phyloP scores from a whole-genome alignment of 192 early-diverging fungal genomes.

The Coemansia sp. region DNA sequence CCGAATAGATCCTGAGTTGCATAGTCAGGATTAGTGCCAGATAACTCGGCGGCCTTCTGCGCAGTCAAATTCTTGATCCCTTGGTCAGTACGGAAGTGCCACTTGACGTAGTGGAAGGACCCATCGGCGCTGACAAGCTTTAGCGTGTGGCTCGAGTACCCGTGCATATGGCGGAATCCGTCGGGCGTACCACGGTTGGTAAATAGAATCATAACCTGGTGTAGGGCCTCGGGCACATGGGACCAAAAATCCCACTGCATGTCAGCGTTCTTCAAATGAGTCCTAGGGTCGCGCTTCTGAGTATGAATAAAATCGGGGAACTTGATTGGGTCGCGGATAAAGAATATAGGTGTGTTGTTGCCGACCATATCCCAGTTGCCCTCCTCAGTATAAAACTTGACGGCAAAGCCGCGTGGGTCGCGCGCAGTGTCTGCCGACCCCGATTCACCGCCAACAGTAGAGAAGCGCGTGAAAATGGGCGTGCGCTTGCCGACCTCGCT shows the following conservation, averaged over 20 bases:
- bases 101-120: conserved; percentile 74
- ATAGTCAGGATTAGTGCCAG: conserved; percentile 63
- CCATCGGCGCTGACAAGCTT: conserved; percentile 71
- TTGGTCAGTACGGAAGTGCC: conserved; percentile 80
- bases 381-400: conserved; percentile 90
- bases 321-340: conserved; percentile 78
- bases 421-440: conserved; percentile 77
- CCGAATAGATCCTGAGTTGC: conserved; percentile 66
- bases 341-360: conserved; percentile 86
- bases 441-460: conserved; percentile 76
- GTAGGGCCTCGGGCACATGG: conserved; percentile 74
- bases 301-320: conserved; percentile 87
- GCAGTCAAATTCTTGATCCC: conserved; percentile 63
- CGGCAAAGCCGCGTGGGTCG: conserved; percentile 81
- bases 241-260: conserved; percentile 85
- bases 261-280: conserved; percentile 70
- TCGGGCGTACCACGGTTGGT: conserved; percentile 84
- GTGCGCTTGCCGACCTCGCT: conserved; percentile 73
- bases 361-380: conserved; percentile 88
- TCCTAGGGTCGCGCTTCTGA: conserved; percentile 82
- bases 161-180: conserved; percentile 82
- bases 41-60: conserved; percentile 58
- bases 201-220: conserved; percentile 80
- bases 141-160: conserved; percentile 78
- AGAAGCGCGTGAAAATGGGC: conserved; percentile 82